Evolutionary conservation across 106 monocot species (phyloP).

Genomic region (Iris macrosiphon): DNA sequence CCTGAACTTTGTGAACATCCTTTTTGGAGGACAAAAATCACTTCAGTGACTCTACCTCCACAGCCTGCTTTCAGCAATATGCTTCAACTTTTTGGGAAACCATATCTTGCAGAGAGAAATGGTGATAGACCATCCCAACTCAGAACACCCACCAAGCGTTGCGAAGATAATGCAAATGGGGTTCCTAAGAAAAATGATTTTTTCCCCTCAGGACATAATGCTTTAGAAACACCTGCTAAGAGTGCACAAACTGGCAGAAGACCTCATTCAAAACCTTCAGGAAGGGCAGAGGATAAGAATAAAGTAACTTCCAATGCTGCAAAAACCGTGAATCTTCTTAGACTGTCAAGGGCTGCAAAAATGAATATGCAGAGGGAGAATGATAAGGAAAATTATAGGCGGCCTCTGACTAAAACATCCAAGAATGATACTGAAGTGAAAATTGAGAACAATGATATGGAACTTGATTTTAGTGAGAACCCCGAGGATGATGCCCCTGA

Average conservation of each 20-base stretch:
- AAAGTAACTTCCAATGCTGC: constrained; percentile 19
- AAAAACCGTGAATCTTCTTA: constrained; percentile 59
- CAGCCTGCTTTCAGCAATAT: constrained; percentile 59
- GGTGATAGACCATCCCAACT: constrained; percentile 38
- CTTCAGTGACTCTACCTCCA: constrained; percentile 43
- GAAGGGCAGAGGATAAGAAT: constrained; percentile 27
- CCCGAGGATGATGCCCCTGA: constrained; percentile 69
- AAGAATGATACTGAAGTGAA: constrained; percentile 79
- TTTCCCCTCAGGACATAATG: constrained; percentile 15
- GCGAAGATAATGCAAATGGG: constrained; percentile 23
- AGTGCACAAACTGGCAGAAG: constrained; percentile 30
- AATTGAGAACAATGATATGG: constrained; percentile 88
- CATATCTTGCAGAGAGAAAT: constrained; percentile 44
- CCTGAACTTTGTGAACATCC: constrained; percentile 66
- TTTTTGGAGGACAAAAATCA: constrained; percentile 72
- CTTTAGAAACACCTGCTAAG: constrained; percentile 39
- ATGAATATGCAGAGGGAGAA: constrained; percentile 70
- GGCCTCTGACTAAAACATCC: constrained; percentile 34
- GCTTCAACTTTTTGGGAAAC: constrained; percentile 39
- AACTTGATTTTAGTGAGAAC: constrained; percentile 88
- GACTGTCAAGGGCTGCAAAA: constrained; percentile 81
- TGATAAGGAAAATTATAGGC: constrained; percentile 85
- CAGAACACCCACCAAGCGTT: constrained; percentile 36
- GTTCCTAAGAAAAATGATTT: constrained; percentile 36
- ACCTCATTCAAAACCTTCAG: constrained; percentile 25